Conservation (phyloP, 2,329 filamentous ascomycete genomes). For the Verticillium longisporum region DNA sequence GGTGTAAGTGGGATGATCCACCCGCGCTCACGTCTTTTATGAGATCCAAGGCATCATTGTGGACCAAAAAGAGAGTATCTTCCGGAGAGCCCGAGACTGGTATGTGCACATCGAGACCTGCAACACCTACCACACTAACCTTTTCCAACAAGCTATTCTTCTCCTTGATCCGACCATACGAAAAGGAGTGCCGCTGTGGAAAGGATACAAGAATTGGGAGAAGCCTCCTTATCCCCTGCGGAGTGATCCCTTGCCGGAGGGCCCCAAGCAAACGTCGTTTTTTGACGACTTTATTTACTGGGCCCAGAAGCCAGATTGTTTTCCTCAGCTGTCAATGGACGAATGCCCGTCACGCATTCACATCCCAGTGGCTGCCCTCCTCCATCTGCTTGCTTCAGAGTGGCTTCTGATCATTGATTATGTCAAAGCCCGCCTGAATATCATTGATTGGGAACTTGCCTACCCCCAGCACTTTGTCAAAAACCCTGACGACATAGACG, state of each 20-base stretch:
- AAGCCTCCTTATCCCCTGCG: slow-evolving; percentile 2
- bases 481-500: slow-evolving; percentile 11
- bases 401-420: slow-evolving; percentile 19
- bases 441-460: slow-evolving; percentile 19
- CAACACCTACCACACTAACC: background rate
- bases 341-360: background rate
- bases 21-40: slow-evolving; percentile 14
- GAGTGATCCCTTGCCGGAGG: background rate
- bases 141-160: background rate
- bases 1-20: slow-evolving; percentile 15
- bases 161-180: slow-evolving; percentile 10
- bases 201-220: slow-evolving; percentile 15
- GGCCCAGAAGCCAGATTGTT: slow-evolving; percentile 11
- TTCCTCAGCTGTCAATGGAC: slow-evolving; percentile 3
- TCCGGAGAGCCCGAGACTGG: background rate
- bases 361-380: slow-evolving; percentile 14
- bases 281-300: slow-evolving; percentile 19
- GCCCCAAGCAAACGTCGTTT: slow-evolving; percentile 5
- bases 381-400: slow-evolving; percentile 18
- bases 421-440: slow-evolving; percentile 18
- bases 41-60: slow-evolving; percentile 17
- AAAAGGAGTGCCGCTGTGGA: slow-evolving; percentile 15
- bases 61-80: slow-evolving; percentile 3
- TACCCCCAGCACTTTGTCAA: slow-evolving; percentile 14
- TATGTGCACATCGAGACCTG: background rate